These are phyloP conservation scores for Juncus effusus DNA, from an alignment of 176 grass and related monocot species.

Conservation along the genomic window DNA sequence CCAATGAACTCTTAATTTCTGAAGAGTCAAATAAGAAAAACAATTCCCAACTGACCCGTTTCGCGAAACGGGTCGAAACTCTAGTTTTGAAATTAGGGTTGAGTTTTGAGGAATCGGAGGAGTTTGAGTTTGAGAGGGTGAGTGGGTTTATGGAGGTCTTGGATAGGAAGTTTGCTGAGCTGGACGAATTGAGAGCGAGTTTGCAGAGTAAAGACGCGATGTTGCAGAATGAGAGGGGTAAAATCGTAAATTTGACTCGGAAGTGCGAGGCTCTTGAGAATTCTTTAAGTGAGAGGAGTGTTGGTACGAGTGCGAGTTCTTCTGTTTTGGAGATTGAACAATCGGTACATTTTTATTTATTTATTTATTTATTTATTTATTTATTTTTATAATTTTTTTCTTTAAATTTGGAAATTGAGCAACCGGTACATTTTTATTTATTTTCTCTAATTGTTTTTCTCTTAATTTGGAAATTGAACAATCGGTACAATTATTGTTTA, in stretches of 20 bases:
- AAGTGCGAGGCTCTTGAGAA: conserved; percentile 73
- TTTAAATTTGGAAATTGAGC: neutral
- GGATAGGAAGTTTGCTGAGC: conserved; percentile 69
- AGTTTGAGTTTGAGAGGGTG: conserved; percentile 48
- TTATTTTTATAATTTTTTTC: conserved; percentile 8
- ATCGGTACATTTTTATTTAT: conserved; percentile 44
- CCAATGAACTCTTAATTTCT: conserved; percentile 75
- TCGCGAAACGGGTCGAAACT: conserved; percentile 71
- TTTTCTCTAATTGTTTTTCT: conserved; percentile 6
- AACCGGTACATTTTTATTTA: neutral
- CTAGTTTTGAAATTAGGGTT: conserved; percentile 50
- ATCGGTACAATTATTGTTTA: neutral
- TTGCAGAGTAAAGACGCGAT: conserved; percentile 79
- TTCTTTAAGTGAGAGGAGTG: conserved; percentile 61
- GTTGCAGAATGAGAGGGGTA: conserved; percentile 62
- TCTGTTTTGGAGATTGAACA: conserved; percentile 79
- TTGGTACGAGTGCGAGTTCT: conserved; percentile 48
- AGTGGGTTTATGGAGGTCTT: conserved; percentile 59
- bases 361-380: conserved; percentile 5
- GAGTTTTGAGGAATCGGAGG: conserved; percentile 33
- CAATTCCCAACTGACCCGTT: conserved; percentile 49
- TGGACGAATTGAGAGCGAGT: conserved; percentile 52
- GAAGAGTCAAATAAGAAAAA: conserved; percentile 73
- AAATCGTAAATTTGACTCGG: conserved; percentile 57
- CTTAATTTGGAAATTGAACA: too few species aligned